Evolutionary conservation across 2,329 filamentous ascomycete species (phyloP), one percentile per base, ranked within the genome.

Genomic region (Leptosphaerulina australis): DNA sequence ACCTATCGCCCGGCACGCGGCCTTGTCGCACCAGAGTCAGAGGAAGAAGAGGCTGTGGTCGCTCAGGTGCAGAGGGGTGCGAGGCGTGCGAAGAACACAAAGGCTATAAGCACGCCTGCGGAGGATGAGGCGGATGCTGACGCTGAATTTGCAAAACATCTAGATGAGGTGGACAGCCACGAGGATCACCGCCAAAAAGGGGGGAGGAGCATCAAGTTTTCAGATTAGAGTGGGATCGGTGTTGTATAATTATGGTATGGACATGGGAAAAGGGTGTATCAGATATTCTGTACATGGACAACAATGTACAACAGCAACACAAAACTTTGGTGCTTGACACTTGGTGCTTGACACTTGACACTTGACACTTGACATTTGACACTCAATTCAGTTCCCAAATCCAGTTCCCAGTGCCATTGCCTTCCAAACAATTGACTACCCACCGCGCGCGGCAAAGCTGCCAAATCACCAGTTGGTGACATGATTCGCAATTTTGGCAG

Each of bases 1-100:
- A 80, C 85, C 3, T 95, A 82, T 58, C 54, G 52, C 4, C 67
- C 72, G n/a, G 63, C 69, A 11, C 31, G 45, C 14, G 59, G 52
- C 21, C 56, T 74, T 1, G 20, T 39, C 3, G 21, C 64, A 20
- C 50, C 63, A 3, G 57, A 56, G 17, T 44, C 56, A 28, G 57
- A 66, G 4, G 57, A 60, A 8, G 49, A 51, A 1, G 44, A 44
- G 0, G 12, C 21, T 1, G 26, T 34, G 20, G 34, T 40, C 3
- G 30, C 44, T 11, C 29, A 34, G 15, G 24, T n/a, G 2, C 20
- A 30, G 17, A 37, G 26, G 17, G 25, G 29, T 30, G 18, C 3
- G 20, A 11, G 21, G 7, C 3, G 21, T n/a, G 15, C 29, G 2
- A 29, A 25, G 4, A 30, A 10, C 10, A 20, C 25, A 10, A 18